Percentiles rank a stretch among this genome's conserved stretches.
These are phyloP conservation scores for Pseudogymnoascus sp. DNA, from an alignment of 2,329 filamentous ascomycete genomes.

Conservation along the genomic window DNA sequence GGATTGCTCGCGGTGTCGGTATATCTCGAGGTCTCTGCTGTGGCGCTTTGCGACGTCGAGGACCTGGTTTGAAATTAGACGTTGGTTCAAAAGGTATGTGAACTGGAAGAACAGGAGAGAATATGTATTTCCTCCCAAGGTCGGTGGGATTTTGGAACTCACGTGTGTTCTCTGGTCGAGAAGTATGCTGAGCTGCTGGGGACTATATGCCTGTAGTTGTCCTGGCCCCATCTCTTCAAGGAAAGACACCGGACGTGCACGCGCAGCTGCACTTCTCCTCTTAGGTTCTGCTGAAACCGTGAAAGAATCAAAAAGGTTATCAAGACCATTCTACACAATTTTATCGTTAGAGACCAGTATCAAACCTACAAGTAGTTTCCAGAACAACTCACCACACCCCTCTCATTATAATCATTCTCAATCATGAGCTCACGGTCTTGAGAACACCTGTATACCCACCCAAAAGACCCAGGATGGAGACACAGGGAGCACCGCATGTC, in stretches of 20 bases:
- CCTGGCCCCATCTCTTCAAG: conserved; percentile 34
- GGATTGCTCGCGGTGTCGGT: not conserved
- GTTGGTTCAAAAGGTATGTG: not conserved
- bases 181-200: conserved; percentile 38
- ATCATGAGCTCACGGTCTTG: conserved; percentile 48
- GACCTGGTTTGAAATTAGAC: conserved; percentile 6
- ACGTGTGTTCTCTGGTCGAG: conserved; percentile 44
- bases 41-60: conserved; percentile 5
- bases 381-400: not conserved
- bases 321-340: conserved; percentile 8
- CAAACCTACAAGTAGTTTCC: not conserved
- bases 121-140: not conserved
- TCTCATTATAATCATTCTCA: conserved; percentile 23
- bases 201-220: conserved; percentile 37
- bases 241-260: conserved; percentile 18
- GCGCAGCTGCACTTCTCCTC: conserved; percentile 19
- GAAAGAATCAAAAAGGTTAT: conserved; percentile 21
- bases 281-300: conserved; percentile 15
- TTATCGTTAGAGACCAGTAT: not conserved
- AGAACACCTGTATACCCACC: conserved; percentile 67
- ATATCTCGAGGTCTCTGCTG: not conserved
- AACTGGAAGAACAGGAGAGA: not conserved
- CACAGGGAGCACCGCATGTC: conserved; percentile 50
- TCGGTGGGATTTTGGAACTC: conserved; percentile 15
- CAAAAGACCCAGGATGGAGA: conserved; percentile 43